Percentiles rank a stretch among this genome's conserved stretches.
phyloP scores from a whole-genome alignment of 1,284 basidiomycete genomes.

The Cryptococcus sp. region DNA sequence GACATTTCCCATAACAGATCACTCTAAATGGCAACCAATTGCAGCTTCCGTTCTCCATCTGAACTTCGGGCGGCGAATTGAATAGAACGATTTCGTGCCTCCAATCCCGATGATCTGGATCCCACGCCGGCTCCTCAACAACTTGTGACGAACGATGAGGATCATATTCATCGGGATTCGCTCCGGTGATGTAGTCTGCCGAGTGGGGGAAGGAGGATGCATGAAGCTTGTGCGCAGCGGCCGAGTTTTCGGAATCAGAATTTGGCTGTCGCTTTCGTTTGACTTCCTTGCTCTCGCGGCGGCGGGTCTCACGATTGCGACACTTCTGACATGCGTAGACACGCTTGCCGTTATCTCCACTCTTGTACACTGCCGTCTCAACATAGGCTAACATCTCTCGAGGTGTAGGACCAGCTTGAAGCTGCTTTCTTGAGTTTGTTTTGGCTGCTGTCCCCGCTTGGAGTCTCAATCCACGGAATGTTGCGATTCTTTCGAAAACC shows the following conservation, averaged over 20 bases:
- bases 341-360: slow-evolving; percentile 42
- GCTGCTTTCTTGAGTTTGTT: slow-evolving; percentile 46
- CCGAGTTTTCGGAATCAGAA: slow-evolving; percentile 32
- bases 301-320: slow-evolving; percentile 73
- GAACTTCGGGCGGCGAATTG: slow-evolving; percentile 89
- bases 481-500: slow-evolving; percentile 41
- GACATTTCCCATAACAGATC: slow-evolving; percentile 98
- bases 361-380: slow-evolving; percentile 51
- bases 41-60: slow-evolving; percentile 84
- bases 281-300: slow-evolving; percentile 43
- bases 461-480: slow-evolving; percentile 39
- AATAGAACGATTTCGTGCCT: slow-evolving; percentile 81
- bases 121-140: slow-evolving; percentile 48
- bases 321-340: slow-evolving; percentile 82
- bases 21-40: slow-evolving; percentile 85
- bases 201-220: slow-evolving; percentile 27
- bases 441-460: slow-evolving; percentile 49
- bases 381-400: slow-evolving; percentile 41
- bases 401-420: slow-evolving; percentile 42
- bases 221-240: slow-evolving; percentile 13
- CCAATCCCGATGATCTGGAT: slow-evolving; percentile 44
- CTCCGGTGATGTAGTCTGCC: slow-evolving; percentile 43
- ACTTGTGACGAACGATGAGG: slow-evolving; percentile 38
- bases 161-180: slow-evolving; percentile 46
- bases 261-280: slow-evolving; percentile 33